phyloP scores from a whole-genome alignment of 1,139 yeast species.

The Taiozyma sp. region DNA sequence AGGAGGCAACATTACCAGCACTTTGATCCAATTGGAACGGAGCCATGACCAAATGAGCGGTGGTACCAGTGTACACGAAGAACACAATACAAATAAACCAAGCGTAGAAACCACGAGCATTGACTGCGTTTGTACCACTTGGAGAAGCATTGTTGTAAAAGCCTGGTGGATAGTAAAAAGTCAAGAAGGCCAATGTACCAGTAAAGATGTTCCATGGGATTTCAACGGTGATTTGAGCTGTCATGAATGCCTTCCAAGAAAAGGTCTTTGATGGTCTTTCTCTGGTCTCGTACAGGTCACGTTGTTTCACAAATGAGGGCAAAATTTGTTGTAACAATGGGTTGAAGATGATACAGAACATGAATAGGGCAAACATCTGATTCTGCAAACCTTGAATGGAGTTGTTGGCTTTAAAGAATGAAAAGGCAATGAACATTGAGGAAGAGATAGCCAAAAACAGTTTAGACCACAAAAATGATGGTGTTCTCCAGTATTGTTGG shows the following conservation, averaged over 20 bases:
- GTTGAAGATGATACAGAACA: slow-evolving; percentile 59
- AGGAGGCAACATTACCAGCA: slow-evolving; percentile 64
- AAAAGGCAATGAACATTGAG: slow-evolving; percentile 52
- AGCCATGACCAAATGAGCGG: slow-evolving; percentile 63
- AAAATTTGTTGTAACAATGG: slow-evolving; percentile 69
- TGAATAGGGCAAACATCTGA: slow-evolving; percentile 68
- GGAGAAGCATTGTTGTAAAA: slow-evolving; percentile 49
- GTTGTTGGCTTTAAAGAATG: slow-evolving; percentile 58
- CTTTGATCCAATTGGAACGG: slow-evolving; percentile 62
- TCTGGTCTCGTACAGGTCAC: slow-evolving; percentile 83
- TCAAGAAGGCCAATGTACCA: slow-evolving; percentile 64
- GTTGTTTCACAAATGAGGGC: slow-evolving; percentile 66
- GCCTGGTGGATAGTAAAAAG: slow-evolving; percentile 85
- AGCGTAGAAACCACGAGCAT: slow-evolving; percentile 62
- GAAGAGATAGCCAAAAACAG: slow-evolving; percentile 43
- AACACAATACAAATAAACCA: slow-evolving; percentile 56
- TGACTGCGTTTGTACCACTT: slow-evolving; percentile 40
- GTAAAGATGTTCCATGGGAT: slow-evolving; percentile 68
- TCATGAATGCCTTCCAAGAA: slow-evolving; percentile 56
- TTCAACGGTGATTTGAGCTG: slow-evolving; percentile 64
- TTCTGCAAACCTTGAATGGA: slow-evolving; percentile 58
- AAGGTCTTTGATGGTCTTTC: slow-evolving; percentile 76
- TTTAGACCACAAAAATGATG: slow-evolving; percentile 66
- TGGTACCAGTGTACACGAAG: slow-evolving; percentile 55
- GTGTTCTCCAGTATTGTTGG: slow-evolving; percentile 75